phyloP scores from a whole-genome alignment of 1,284 basidiomycete genomes.

The Peniophora sp. region DNA sequence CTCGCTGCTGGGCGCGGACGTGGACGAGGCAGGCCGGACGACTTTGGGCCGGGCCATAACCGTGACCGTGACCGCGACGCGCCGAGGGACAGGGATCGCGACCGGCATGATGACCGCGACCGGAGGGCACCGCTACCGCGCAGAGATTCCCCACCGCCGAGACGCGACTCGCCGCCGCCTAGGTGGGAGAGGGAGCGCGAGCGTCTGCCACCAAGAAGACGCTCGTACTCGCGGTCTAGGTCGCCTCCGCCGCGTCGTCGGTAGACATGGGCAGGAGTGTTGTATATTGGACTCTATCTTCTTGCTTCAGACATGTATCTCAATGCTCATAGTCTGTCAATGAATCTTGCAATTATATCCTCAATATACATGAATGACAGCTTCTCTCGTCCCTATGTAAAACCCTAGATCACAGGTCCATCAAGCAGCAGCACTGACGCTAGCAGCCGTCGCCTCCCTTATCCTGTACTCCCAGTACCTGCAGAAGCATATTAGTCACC shows the following conservation, averaged over 20 bases:
- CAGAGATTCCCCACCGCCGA: not conserved
- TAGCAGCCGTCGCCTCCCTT: constrained; percentile 26
- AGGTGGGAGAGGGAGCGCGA: not conserved
- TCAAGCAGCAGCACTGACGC: too few species aligned
- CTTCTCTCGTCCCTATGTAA: too few species aligned
- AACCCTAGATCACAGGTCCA: too few species aligned
- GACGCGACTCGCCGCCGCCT: not conserved
- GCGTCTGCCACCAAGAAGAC: not conserved
- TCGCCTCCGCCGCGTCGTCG: not conserved
- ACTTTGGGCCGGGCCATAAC: constrained; percentile 9
- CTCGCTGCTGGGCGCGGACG: constrained; percentile 33
- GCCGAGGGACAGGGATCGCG: not conserved
- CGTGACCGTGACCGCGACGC: constrained; percentile 12
- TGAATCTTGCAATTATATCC: too few species aligned
- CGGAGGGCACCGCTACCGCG: not conserved
- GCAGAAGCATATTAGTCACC: constrained; percentile 13
- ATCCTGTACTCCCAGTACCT: constrained; percentile 36
- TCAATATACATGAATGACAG: too few species aligned
- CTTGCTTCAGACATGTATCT: too few species aligned
- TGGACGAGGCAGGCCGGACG: constrained; percentile 25
- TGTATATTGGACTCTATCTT: too few species aligned
- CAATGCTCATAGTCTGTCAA: too few species aligned
- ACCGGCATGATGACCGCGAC: not conserved
- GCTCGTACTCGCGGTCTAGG: not conserved
- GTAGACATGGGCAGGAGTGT: too few species aligned